Evolutionary conservation across 2,329 filamentous ascomycete species (phyloP).

Genomic region (Rhynchosporium secalis): DNA sequence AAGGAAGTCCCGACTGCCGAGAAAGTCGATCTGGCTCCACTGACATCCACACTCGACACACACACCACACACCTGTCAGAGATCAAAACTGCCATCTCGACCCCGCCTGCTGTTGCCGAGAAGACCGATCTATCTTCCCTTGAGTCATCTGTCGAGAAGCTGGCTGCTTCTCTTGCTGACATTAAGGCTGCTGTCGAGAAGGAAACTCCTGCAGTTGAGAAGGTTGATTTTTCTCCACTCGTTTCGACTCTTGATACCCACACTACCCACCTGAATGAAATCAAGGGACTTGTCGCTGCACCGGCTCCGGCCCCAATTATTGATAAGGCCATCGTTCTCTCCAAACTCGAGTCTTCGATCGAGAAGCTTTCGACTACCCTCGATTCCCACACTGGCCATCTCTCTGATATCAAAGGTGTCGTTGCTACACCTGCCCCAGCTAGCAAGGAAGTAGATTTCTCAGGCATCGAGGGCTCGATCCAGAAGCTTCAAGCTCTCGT

Average conservation of each 20-base stretch:
- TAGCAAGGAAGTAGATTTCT: conserved; percentile 17
- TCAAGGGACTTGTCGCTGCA: conserved; percentile 20
- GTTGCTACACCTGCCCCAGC: conserved; percentile 17
- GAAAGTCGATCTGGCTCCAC: conserved; percentile 24
- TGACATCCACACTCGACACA: conserved; percentile 20
- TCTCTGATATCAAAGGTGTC: conserved; percentile 18
- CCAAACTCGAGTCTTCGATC: conserved; percentile 19
- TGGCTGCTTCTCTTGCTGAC: conserved; percentile 24
- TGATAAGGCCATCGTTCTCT: conserved; percentile 18
- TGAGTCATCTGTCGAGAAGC: conserved; percentile 21
- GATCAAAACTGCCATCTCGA: conserved; percentile 26
- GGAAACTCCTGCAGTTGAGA: conserved; percentile 1
- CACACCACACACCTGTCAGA: conserved; percentile 27
- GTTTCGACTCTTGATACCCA: conserved; percentile 20
- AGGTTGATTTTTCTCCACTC: conserved; percentile 18
- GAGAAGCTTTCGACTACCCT: conserved; percentile 19
- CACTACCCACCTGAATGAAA: conserved; percentile 18
- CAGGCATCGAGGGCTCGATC: conserved; percentile 18
- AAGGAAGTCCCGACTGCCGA: conserved; percentile 17
- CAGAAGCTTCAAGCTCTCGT: conserved; percentile 13
- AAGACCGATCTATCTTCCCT: conserved; percentile 27
- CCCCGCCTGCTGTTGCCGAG: conserved; percentile 21
- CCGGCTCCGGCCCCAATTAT: conserved; percentile 10
- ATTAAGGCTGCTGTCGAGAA: conserved; percentile 26
- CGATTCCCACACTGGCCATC: conserved; percentile 18